Evolutionary conservation across 768 basidiomycete genomes (phyloP).

Genomic region (Galerina sulciceps): DNA sequence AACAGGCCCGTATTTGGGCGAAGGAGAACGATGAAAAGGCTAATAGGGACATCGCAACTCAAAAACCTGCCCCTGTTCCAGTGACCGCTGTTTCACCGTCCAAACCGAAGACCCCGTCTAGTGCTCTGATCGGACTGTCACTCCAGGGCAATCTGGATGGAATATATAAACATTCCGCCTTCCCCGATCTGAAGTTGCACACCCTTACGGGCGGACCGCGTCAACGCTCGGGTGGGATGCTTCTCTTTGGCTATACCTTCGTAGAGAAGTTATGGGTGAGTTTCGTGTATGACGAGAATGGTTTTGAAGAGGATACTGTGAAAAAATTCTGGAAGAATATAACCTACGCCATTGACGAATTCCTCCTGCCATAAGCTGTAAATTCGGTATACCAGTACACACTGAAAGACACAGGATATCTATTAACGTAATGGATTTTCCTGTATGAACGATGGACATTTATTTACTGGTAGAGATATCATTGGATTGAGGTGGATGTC

Average conservation of each 20-base stretch:
- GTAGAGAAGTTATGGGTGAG: conserved; percentile 78
- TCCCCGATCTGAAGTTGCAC: conserved; percentile 62
- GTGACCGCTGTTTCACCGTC: conserved; percentile 11
- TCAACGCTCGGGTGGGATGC: conserved; percentile 75
- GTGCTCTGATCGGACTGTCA: conserved; percentile 76
- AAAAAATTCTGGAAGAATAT: conserved; percentile 71
- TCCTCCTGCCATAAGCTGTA: conserved; percentile 35
- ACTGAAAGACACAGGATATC: too few species aligned
- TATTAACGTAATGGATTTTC: too few species aligned
- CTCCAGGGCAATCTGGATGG: conserved; percentile 84
- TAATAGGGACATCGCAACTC: conserved; percentile 40
- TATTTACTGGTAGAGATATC: too few species aligned
- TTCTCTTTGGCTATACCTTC: conserved; percentile 84
- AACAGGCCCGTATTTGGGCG: conserved; percentile 68
- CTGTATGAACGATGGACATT: too few species aligned
- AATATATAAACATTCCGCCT: conserved; percentile 72
- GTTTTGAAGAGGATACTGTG: conserved; percentile 65
- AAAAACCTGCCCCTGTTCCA: conserved; percentile 24
- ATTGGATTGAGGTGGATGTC: too few species aligned
- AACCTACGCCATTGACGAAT: conserved; percentile 57
- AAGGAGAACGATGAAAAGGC: conserved; percentile 74
- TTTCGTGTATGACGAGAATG: conserved; percentile 79
- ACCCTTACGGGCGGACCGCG: conserved; percentile 83
- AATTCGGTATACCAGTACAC: too few species aligned
- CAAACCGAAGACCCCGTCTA: conserved; percentile 50